Conservation (phyloP, 352 stramenopile genomes). For the Phytophthora sansomeana region DNA sequence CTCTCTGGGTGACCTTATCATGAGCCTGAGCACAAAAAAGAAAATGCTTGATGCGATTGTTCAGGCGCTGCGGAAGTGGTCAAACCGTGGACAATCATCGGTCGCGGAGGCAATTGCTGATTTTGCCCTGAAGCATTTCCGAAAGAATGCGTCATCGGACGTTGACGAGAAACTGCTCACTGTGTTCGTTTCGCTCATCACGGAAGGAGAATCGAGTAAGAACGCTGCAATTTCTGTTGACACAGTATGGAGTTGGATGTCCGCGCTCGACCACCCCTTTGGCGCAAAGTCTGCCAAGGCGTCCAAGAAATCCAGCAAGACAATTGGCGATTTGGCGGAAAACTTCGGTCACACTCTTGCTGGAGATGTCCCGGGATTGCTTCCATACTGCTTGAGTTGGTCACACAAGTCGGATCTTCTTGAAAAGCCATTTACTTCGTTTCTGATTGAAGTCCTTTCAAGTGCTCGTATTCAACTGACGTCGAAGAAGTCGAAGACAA, state of each 20-base stretch:
- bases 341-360: conserved; percentile 56
- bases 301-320: conserved; percentile 21
- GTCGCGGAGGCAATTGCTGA: conserved; percentile 59
- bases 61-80: conserved; percentile 64
- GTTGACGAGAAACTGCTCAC: conserved; percentile 69
- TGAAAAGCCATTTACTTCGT: conserved; percentile 48
- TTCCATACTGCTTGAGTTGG: conserved; percentile 75
- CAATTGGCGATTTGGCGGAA: conserved; percentile 37
- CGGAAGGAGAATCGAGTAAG: conserved; percentile 12
- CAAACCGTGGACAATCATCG: conserved; percentile 18
- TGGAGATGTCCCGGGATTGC: conserved; percentile 42
- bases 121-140: conserved; percentile 65
- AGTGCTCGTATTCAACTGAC: conserved; percentile 44
- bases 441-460: conserved; percentile 69
- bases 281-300: conserved; percentile 29
- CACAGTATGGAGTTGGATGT: conserved; percentile 54
- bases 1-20: conserved; percentile 61
- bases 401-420: conserved; percentile 60
- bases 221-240: conserved; percentile 42
- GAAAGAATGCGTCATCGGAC: conserved; percentile 30
- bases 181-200: conserved; percentile 63
- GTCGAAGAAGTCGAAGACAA: conserved; percentile 46
- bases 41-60: conserved; percentile 62
- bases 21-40: conserved; percentile 61
- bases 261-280: conserved; percentile 64